A percentile compares a stretch with the other conserved stretches of the same genome.
Evolutionary conservation across 1,139 yeast genomes (phyloP).

Genomic region (Scheffersomyces titani): DNA sequence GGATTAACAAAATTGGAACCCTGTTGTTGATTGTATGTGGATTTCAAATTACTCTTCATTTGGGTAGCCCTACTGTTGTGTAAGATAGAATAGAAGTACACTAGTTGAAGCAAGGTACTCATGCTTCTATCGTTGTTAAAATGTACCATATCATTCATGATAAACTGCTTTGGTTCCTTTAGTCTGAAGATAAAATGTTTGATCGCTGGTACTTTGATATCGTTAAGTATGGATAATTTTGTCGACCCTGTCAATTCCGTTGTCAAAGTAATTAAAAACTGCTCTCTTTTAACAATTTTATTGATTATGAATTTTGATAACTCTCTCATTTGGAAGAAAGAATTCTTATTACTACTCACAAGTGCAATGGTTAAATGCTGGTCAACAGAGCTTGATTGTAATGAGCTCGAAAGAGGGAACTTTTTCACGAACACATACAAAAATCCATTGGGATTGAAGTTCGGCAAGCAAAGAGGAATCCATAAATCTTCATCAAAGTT

Average conservation of each 20-base stretch:
- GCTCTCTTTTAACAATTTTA: constrained; percentile 37
- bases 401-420: constrained; percentile 36
- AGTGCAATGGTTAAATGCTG: constrained; percentile 46
- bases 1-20: not conserved
- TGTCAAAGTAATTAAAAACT: constrained; percentile 27
- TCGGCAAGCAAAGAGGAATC: constrained; percentile 92
- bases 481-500: constrained; percentile 68
- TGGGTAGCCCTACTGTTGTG: constrained; percentile 30
- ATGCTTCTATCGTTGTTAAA: constrained; percentile 14
- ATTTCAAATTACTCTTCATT: constrained; percentile 10
- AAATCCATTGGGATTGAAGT: constrained; percentile 86
- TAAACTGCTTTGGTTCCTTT: constrained; percentile 40
- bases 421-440: constrained; percentile 76
- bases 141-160: constrained; percentile 29
- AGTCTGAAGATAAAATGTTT: constrained; percentile 83
- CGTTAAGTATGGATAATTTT: constrained; percentile 29
- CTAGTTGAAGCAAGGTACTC: constrained; percentile 24
- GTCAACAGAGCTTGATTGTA: constrained; percentile 14
- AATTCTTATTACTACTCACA: constrained; percentile 79
- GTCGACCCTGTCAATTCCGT: constrained; percentile 24
- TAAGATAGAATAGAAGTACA: constrained; percentile 34
- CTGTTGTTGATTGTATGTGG: not conserved
- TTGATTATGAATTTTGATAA: constrained; percentile 55
- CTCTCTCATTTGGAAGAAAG: constrained; percentile 73
- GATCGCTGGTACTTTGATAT: constrained; percentile 60